Percentiles rank a stretch among this genome's conserved stretches.
Conservation (phyloP, 805 yeast genomes). For the Metschnikowia lochheadii region DNA sequence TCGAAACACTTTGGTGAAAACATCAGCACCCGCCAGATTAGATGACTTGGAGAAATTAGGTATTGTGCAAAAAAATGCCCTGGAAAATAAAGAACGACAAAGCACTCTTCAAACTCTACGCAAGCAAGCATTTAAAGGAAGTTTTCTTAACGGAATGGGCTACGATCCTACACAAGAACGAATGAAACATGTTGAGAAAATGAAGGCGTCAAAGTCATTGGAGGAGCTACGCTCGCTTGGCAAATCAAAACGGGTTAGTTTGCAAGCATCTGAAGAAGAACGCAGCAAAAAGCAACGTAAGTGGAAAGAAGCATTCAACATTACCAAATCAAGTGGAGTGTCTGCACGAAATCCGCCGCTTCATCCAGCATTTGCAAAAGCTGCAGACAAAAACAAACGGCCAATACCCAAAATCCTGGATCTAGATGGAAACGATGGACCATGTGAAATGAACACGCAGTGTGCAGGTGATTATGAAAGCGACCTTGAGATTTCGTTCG, state of each 20-base stretch:
- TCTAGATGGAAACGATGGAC: neutral
- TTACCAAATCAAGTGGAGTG: slow-evolving; percentile 1
- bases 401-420: slow-evolving; percentile 2
- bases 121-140: slow-evolving; percentile 37
- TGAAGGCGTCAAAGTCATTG: slow-evolving; percentile 10
- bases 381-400: neutral
- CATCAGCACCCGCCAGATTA: slow-evolving; percentile 11
- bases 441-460: slow-evolving; percentile 4
- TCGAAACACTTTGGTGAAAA: slow-evolving; percentile 11
- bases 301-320: slow-evolving; percentile 22
- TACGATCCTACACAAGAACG: slow-evolving; percentile 45
- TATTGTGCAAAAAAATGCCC: slow-evolving; percentile 17
- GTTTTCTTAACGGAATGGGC: slow-evolving; percentile 42
- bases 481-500: slow-evolving; percentile 32
- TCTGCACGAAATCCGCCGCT: neutral
- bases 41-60: slow-evolving; percentile 16
- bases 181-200: slow-evolving; percentile 1
- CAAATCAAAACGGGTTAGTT: slow-evolving; percentile 12
- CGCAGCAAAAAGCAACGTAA: slow-evolving; percentile 17
- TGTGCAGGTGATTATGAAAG: slow-evolving; percentile 17
- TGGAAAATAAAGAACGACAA: slow-evolving; percentile 14
- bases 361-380: neutral
- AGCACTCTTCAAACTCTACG: slow-evolving; percentile 10
- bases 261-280: slow-evolving; percentile 17
- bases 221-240: slow-evolving; percentile 15